These are phyloP conservation scores for Cladosporium phlei DNA, from an alignment of 2,329 filamentous ascomycete genomes.

Conservation along the genomic window DNA sequence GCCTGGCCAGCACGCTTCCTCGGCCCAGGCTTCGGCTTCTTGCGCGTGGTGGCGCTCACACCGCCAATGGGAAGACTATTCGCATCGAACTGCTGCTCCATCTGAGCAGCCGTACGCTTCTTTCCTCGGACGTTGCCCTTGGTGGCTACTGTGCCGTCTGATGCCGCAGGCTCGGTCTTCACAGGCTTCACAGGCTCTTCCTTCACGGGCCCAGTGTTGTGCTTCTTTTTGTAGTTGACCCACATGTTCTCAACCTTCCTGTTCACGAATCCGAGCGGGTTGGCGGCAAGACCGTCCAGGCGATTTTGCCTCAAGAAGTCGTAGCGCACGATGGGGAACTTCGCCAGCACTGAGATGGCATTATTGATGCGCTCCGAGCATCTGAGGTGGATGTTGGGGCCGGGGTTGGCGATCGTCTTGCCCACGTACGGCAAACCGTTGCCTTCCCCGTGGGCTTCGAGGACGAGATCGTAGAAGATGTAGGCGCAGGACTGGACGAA, in stretches of 20 bases:
- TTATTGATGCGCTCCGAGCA: slow-evolving; percentile 1
- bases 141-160: no score
- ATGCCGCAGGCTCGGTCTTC: no score
- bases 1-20: no score
- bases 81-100: no score
- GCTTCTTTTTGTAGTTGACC: slow-evolving; percentile 4
- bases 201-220: neutral
- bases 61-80: no score
- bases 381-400: neutral
- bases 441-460: neutral
- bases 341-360: neutral
- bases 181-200: neutral
- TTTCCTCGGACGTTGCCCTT: no score
- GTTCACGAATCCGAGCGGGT: neutral
- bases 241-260: neutral
- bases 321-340: neutral
- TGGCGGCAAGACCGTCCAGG: neutral
- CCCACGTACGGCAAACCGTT: neutral
- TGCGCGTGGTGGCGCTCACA: no score
- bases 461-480: neutral
- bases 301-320: slow-evolving; percentile 4
- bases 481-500: neutral
- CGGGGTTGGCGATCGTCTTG: slow-evolving; percentile 1
- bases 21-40: no score
- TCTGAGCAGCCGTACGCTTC: no score